Conservation (phyloP, 768 basidiomycete species). For the Hypholoma fasciculare region DNA sequence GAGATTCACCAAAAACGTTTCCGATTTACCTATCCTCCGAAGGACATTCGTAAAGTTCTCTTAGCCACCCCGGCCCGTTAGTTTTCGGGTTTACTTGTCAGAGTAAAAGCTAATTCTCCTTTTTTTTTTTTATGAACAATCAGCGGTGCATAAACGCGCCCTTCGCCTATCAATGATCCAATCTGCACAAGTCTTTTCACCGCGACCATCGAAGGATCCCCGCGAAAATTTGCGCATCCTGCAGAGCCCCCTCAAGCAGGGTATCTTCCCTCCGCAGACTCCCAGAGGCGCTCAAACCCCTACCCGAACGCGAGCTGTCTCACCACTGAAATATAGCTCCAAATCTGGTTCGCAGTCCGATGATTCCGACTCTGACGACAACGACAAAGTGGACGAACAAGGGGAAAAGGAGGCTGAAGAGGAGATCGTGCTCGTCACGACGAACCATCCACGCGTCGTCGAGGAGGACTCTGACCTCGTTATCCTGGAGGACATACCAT, state of each 20-base stretch:
- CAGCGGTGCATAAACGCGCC: constrained; percentile 35
- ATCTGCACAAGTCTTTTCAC: constrained; percentile 72
- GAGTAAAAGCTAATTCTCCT: background rate
- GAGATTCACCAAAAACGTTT: constrained; percentile 72
- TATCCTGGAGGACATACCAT: constrained; percentile 68
- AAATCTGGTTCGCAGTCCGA: constrained; percentile 1
- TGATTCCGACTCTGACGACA: constrained; percentile 30
- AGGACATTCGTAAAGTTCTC: constrained; percentile 57
- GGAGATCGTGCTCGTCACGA: constrained; percentile 62
- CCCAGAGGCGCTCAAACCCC: background rate
- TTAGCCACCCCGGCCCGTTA: constrained; percentile 50
- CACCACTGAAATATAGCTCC: constrained; percentile 21
- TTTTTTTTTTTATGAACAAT: background rate
- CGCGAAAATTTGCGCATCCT: constrained; percentile 64
- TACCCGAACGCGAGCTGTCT: constrained; percentile 28
- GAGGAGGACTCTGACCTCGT: constrained; percentile 72
- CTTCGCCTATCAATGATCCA: constrained; percentile 77
- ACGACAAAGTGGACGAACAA: constrained; percentile 29
- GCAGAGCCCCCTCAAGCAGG: constrained; percentile 52
- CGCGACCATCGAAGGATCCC: constrained; percentile 58
- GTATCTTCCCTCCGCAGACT: constrained; percentile 21
- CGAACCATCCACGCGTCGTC: constrained; percentile 64
- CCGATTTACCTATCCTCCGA: constrained; percentile 74
- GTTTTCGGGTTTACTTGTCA: constrained; percentile 13
- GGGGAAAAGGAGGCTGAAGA: constrained; percentile 42